Evolutionary conservation across 805 yeast species (phyloP), one percentile per base, ranked within the genome.

Genomic region (Lipomyces lipofer): DNA sequence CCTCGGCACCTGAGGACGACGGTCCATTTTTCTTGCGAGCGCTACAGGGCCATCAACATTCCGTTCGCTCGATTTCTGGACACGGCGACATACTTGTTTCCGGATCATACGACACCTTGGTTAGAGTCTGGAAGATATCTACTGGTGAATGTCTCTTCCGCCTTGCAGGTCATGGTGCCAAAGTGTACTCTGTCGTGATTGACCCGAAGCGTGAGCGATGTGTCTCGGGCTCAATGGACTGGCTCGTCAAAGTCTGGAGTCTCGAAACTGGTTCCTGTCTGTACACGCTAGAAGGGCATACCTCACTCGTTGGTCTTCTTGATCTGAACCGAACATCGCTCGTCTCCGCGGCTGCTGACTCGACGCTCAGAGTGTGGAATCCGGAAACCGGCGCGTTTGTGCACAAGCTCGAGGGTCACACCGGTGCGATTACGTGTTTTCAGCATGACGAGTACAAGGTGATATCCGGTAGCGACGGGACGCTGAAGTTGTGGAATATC

Each of bases 301-400:
- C 88, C 0, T 87, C 92, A 10, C 73, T 94, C 19, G 99, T 94
- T 13, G 99, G 98, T 0, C 74, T 94, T 12, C 75, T 92, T 25
- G 88, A 88, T 43, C 78, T 91, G 7, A 83, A 89, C 4, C 83
- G 85, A 24, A 82, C 85, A 32, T 83, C 82, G 45, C 74, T 94
- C 10, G 95, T 92, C 1, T 86, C 95, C 43, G 99, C 97, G 0
- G 98, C 97, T 1, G 98, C 98, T 0, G 99, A 94, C 69, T 82
- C 94, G 2, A 85, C 97, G 0, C 76, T 94, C 39, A 78, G 97
- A 48, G 85, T 92, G 1, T 94, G 99, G 99, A 86, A 94, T 66
- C 94, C 97, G 1, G 81, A 81, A 25, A 79, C 84, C 7, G 81
- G 87, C 39, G 74, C 75, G 47, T 81, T 81, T 66, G 81, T 86